Conservation (phyloP, 2,329 filamentous ascomycete species). For the Penicillium janthinellum region DNA sequence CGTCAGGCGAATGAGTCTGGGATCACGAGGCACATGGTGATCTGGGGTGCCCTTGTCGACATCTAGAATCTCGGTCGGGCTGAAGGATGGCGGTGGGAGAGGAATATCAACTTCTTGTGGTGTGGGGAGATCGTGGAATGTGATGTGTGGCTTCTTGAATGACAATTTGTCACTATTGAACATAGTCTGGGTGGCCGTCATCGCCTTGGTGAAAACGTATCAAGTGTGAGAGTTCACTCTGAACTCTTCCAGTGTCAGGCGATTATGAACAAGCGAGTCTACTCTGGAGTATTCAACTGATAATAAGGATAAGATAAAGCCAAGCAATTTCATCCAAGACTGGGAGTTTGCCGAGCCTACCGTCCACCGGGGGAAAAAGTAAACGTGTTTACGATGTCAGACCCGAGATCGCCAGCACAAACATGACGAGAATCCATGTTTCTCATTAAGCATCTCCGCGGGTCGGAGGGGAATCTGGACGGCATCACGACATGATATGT, state of each 20-base stretch:
- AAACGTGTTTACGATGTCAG: background rate
- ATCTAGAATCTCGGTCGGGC: slow-evolving; percentile 64
- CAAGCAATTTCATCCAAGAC: background rate
- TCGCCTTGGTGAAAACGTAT: slow-evolving; percentile 26
- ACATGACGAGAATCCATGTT: background rate
- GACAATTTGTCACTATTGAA: slow-evolving; percentile 14
- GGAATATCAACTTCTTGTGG: slow-evolving; percentile 53
- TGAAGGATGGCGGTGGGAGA: slow-evolving; percentile 66
- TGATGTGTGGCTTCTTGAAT: slow-evolving; percentile 28
- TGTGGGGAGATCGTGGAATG: slow-evolving; percentile 27
- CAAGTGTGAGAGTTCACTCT: background rate
- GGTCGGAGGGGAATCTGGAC: background rate
- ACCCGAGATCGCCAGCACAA: background rate
- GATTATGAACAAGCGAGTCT: too few species aligned
- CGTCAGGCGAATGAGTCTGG: slow-evolving; percentile 80
- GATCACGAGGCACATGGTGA: slow-evolving; percentile 75
- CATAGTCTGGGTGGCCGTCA: slow-evolving; percentile 25
- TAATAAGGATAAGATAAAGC: background rate
- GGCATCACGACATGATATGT: background rate
- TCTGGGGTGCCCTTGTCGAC: slow-evolving; percentile 84
- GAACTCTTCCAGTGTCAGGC: background rate
- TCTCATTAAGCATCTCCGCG: slow-evolving; percentile 8
- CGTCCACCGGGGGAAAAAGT: background rate
- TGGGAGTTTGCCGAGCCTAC: background rate
- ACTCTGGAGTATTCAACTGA: background rate